Percentiles rank a stretch among this genome's conserved stretches.
phyloP scores from a whole-genome alignment of 768 basidiomycete genomes.

The Boletellus ananiceps region DNA sequence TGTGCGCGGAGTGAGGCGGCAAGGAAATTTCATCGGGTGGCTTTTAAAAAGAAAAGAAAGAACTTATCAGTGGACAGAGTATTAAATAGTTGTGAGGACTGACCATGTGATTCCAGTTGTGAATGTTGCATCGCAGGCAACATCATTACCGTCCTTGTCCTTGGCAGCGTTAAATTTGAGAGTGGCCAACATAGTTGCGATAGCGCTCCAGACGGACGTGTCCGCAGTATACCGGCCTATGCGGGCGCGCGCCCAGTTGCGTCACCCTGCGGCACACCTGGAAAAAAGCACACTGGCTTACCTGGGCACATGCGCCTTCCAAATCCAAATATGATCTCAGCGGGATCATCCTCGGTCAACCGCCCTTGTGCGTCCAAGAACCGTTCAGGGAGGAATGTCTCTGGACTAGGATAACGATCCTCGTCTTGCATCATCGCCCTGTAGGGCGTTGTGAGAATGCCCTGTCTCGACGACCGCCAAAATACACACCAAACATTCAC shows the following conservation, averaged over 20 bases:
- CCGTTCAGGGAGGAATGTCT: slow-evolving; percentile 11
- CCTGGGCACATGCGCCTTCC: slow-evolving; percentile 9
- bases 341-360: slow-evolving; percentile 5
- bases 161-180: not conserved
- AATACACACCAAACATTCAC: not conserved
- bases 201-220: not conserved
- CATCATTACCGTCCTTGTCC: no score
- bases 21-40: slow-evolving; percentile 6
- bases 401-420: slow-evolving; percentile 9
- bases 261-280: no score
- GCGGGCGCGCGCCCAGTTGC: not conserved
- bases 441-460: not conserved
- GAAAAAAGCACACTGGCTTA: not conserved
- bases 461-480: no score
- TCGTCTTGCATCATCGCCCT: slow-evolving; percentile 9
- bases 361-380: slow-evolving; percentile 4
- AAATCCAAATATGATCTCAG: slow-evolving; percentile 5
- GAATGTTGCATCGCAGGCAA: slow-evolving; percentile 3
- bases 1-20: slow-evolving; percentile 7
- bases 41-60: not conserved
- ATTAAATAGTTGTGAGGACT: not conserved
- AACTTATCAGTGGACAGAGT: not conserved
- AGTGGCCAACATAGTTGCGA: not conserved
- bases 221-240: not conserved
- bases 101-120: slow-evolving; percentile 2